Conservation (phyloP, 768 basidiomycete species). For the Lactarius tabidus region DNA sequence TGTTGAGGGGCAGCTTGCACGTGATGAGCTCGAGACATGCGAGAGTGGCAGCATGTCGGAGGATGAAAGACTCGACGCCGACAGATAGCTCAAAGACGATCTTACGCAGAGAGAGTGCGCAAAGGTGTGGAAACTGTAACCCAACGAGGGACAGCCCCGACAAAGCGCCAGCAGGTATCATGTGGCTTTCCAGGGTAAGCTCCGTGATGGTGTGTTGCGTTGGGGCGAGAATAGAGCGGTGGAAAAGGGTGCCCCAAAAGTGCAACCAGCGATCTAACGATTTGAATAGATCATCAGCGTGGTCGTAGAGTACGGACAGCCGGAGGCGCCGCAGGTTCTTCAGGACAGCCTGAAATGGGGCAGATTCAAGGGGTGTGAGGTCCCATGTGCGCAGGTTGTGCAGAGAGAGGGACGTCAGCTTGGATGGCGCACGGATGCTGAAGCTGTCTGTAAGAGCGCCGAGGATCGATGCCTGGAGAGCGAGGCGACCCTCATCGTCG, state of each 20-base stretch:
- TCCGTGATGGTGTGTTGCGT: not conserved
- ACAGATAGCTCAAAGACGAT: not conserved
- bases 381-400: not conserved
- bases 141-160: not conserved
- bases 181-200: not conserved
- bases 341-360: not conserved
- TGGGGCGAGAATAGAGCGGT: not conserved
- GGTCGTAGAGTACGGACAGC: not conserved
- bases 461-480: not conserved
- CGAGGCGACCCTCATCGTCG: not conserved
- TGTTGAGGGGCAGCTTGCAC: not conserved
- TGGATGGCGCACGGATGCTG: not conserved
- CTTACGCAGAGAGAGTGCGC: not conserved
- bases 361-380: not conserved
- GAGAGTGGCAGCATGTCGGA: not conserved
- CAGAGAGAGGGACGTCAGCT: not conserved
- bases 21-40: not conserved
- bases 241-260: not conserved
- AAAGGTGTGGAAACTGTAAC: not conserved
- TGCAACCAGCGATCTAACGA: not conserved
- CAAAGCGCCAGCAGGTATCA: not conserved
- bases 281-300: accelerated
- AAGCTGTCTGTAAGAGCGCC: not conserved
- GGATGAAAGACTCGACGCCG: not conserved
- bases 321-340: not conserved